Conservation (phyloP, 2,329 filamentous ascomycete genomes). For the Ophiostoma tasmaniense region DNA sequence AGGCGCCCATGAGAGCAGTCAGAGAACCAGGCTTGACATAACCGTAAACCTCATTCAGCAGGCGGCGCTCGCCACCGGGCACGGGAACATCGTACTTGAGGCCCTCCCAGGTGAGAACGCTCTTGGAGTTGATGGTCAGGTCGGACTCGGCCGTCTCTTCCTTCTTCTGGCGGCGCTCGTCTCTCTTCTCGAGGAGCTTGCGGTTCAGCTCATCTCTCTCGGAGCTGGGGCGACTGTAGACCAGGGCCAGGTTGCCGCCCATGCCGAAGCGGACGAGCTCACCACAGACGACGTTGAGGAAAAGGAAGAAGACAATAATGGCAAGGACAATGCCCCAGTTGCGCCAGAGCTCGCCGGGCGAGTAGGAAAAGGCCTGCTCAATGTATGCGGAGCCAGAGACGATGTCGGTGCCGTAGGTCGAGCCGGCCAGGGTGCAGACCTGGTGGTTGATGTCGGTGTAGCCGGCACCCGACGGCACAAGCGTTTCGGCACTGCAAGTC, state of each 20-base stretch:
- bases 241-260: slow-evolving; percentile 71
- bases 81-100: slow-evolving; percentile 69
- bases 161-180: slow-evolving; percentile 43
- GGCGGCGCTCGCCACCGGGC: slow-evolving; percentile 45
- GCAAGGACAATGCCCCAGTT: slow-evolving; percentile 75
- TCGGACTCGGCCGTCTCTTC: slow-evolving; percentile 36
- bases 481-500: slow-evolving; percentile 56
- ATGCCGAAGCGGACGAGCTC: slow-evolving; percentile 71
- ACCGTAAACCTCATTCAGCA: slow-evolving; percentile 51
- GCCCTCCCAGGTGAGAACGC: slow-evolving; percentile 77
- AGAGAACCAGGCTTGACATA: slow-evolving; percentile 70
- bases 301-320: slow-evolving; percentile 67
- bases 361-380: slow-evolving; percentile 57
- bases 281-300: slow-evolving; percentile 67
- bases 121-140: slow-evolving; percentile 51
- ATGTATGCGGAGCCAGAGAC: slow-evolving; percentile 65
- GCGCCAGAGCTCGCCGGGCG: slow-evolving; percentile 62
- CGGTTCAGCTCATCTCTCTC: slow-evolving; percentile 60
- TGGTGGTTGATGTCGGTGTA: slow-evolving; percentile 67
- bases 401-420: slow-evolving; percentile 51
- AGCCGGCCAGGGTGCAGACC: slow-evolving; percentile 72
- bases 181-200: slow-evolving; percentile 50
- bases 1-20: slow-evolving; percentile 71
- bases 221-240: slow-evolving; percentile 62
- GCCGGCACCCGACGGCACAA: slow-evolving; percentile 62